Base-by-base conservation (phyloP, 768 basidiomycete genomes). In the Amanita molliuscula region DNA sequence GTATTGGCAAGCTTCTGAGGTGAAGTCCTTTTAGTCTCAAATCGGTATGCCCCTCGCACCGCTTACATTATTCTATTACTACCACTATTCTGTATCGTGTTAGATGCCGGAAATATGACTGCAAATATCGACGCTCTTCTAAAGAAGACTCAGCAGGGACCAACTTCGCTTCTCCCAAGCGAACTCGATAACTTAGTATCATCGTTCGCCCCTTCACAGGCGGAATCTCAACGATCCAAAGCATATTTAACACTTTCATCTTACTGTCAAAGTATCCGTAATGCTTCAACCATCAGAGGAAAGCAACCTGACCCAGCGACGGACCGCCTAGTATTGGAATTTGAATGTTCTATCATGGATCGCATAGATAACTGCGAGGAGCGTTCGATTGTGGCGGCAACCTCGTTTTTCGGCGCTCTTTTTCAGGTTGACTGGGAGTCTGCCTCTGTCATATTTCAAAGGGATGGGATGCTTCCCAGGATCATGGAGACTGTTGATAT, bases 381-480 rank as follows among this genome's bases (percentile, higher is more conserved):
- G 61, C 51, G 59, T 9, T 68, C 71, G 31, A 63, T 80, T 23
- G 65, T 83, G 15, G 64, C 69, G 11, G 81, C 79, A 9, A 64
- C 85, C 34, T 74, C 79, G 1, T 83, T 90, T 61, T 70, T 92
- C 44, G 69, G 75, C n/a, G 88, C 87, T 0, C 68, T 94, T 16
- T 89, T 91, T 59, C 88, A 91, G 61, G 79, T 91, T n/a, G 88
- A 90, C 56, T 75, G 80, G 65, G 67, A 74, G 46, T 68, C 79
- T 1, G 90, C 87, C 8, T 70, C 81, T 8, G 56, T 71, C 20
- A 78, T 94, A 47, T 80, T 92, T 50, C 63, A 67, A 33, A 69
- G 73, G 44, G 82, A 88, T 52, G 82, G 79, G 3, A 62, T 84
- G 13, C 56, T 82, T 28, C 80, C 85, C 34, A 73, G 74, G 40